phyloP scores from a whole-genome alignment of 192 early-diverging fungal species.

The Chytriomyces hyalinus region DNA sequence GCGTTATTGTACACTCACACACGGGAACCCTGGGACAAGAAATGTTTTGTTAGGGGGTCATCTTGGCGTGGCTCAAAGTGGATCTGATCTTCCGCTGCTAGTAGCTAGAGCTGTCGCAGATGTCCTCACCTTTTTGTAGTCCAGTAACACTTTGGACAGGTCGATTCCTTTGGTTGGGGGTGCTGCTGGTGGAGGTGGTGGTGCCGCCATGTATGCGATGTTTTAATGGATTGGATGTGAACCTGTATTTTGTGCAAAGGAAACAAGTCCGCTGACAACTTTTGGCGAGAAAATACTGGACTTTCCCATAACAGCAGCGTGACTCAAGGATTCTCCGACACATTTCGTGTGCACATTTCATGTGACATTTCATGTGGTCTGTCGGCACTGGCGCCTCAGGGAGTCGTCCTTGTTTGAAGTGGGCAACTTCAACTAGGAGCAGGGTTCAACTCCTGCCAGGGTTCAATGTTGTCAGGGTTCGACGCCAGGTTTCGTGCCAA shows the following conservation, averaged over 20 bases:
- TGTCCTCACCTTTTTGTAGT: constrained; percentile 17
- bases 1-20: not conserved
- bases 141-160: constrained; percentile 9
- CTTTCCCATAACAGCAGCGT: not conserved
- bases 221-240: no score
- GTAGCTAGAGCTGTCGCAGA: not conserved
- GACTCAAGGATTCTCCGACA: not conserved
- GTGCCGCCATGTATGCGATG: not conserved
- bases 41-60: no score
- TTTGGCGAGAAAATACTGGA: no score
- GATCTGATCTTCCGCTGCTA: not conserved
- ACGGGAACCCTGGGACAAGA: not conserved
- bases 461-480: no score
- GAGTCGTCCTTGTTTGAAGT: no score
- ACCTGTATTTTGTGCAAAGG: no score
- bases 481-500: no score
- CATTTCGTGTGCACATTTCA: not conserved
- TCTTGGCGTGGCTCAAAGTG: no score
- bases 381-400: no score
- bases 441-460: no score
- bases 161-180: not conserved
- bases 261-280: no score
- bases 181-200: constrained; percentile 7
- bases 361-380: not conserved
- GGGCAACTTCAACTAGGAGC: no score